Evolutionary conservation across 2,329 filamentous ascomycete genomes (phyloP).

Genomic region (Alternaria triticimaculans): DNA sequence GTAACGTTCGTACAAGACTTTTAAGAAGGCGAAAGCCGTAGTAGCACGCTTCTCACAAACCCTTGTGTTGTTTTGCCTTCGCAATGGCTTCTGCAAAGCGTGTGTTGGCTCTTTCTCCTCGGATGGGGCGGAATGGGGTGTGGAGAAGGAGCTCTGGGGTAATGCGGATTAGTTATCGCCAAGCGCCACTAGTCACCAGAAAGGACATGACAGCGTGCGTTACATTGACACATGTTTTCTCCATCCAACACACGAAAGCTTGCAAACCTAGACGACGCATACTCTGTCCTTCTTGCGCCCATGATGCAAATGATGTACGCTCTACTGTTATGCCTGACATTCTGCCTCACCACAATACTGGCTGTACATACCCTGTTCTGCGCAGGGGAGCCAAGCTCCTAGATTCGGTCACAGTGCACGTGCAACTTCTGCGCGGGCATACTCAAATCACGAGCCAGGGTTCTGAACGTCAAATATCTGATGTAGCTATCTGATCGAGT

Average conservation of each 20-base stretch:
- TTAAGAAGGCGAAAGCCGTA: accelerated
- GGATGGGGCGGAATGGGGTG: constrained; percentile 2
- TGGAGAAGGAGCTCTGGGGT: constrained; percentile 15
- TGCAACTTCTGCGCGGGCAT: background rate
- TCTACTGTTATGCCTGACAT: background rate
- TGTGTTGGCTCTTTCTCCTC: background rate
- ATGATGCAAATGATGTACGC: accelerated
- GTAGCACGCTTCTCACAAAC: no score
- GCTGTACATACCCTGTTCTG: background rate
- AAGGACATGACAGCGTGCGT: background rate
- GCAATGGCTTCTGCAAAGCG: background rate
- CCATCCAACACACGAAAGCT: no score
- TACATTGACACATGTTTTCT: background rate
- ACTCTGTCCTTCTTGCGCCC: background rate
- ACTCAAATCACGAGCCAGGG: background rate
- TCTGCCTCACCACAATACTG: background rate
- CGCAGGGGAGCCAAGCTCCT: background rate
- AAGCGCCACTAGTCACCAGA: constrained; percentile 4
- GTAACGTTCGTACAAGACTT: background rate
- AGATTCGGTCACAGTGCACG: background rate
- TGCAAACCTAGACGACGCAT: accelerated
- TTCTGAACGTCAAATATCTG: background rate
- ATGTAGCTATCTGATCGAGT: background rate
- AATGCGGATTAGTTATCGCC: constrained; percentile 11
- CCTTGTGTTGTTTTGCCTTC: background rate